phyloP scores from a whole-genome alignment of 148 eudicot species.

The Nyssa sinensis region DNA sequence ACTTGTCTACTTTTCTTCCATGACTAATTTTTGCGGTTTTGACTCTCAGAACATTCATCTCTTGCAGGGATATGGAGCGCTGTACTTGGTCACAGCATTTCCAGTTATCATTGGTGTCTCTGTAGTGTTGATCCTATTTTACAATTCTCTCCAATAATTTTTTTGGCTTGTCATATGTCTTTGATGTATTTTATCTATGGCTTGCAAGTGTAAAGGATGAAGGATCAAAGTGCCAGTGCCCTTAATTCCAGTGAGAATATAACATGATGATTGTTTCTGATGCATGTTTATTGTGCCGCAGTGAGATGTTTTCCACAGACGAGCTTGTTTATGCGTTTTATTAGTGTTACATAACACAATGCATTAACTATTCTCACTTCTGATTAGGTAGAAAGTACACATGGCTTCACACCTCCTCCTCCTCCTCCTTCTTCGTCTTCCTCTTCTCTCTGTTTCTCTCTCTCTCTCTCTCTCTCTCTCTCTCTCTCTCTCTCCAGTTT shows the following conservation, averaged over 20 bases:
- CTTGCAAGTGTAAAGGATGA: constrained; percentile 1
- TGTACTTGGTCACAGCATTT: constrained; percentile 78
- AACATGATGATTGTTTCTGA: not conserved
- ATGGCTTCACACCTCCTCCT: not conserved
- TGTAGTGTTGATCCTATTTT: constrained; percentile 78
- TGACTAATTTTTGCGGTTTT: too few species aligned
- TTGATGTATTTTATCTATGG: constrained; percentile 15
- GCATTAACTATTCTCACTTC: not conserved
- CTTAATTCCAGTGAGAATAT: not conserved
- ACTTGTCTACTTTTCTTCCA: too few species aligned
- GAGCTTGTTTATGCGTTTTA: not conserved
- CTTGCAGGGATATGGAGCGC: constrained; percentile 80
- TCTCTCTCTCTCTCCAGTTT: too few species aligned
- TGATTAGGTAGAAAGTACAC: not conserved
- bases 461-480: too few species aligned
- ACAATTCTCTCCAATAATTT: constrained; percentile 69
- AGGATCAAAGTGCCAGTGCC: not conserved
- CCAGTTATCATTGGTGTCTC: constrained; percentile 80
- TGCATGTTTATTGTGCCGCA: not conserved
- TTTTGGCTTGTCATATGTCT: not conserved
- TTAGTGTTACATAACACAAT: not conserved
- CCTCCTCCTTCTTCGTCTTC: not conserved
- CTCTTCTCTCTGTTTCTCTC: too few species aligned
- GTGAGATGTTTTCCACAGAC: not conserved
- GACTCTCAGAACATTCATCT: not conserved